Evolutionary conservation across 352 stramenopile species (phyloP), one percentile per base, ranked within the genome.

Genomic region (Pythium brachiatum): DNA sequence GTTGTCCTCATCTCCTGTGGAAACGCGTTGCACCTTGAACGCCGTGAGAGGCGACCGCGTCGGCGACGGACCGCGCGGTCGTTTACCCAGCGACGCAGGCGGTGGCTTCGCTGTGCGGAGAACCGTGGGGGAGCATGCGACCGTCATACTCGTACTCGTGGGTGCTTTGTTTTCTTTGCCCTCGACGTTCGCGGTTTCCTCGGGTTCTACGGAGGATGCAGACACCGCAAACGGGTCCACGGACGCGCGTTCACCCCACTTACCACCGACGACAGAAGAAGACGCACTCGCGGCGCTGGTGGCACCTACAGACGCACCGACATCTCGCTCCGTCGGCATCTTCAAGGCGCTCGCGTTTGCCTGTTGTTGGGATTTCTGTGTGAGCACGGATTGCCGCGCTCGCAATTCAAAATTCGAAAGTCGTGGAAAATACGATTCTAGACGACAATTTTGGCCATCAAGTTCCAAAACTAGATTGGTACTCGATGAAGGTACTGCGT

Each of bases 61-160:
- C 3, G 57, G 57, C 57, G 57, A 64, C 36, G 57, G 57, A 21
- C 57, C 57, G 38, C 57, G 57, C 57, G 57, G 23, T 7, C 57
- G 57, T 36, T 64, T 64, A 36, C 57, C 57, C 46, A 64, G 48
- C 57, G 57, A 29, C 18, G 21, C 53, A 26, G 48, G 46, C 21
- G 57, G 32, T 23, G 27, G 57, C 56, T 15, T 47, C 34, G 27
- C 16, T 20, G 46, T 44, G 38, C 3, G 38, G 38, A 44, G 7
- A 5, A 7, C 38, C 12, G 38, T 44, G 38, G 38, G 38, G 4
- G 38, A 23, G 38, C 16, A 18, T 11, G 11, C 38, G 23, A 18
- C 5, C 38, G 38, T 16, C 38, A 21, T 44, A 20, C 3, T 44
- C 15, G 15, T n/a, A n/a, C n/a, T 44, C 16, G 16, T 16, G 16